Percentiles rank a stretch among this genome's conserved stretches.
These are phyloP conservation scores for Diaporthe ampelina DNA, from an alignment of 2,329 filamentous ascomycete species.

Conservation along the genomic window DNA sequence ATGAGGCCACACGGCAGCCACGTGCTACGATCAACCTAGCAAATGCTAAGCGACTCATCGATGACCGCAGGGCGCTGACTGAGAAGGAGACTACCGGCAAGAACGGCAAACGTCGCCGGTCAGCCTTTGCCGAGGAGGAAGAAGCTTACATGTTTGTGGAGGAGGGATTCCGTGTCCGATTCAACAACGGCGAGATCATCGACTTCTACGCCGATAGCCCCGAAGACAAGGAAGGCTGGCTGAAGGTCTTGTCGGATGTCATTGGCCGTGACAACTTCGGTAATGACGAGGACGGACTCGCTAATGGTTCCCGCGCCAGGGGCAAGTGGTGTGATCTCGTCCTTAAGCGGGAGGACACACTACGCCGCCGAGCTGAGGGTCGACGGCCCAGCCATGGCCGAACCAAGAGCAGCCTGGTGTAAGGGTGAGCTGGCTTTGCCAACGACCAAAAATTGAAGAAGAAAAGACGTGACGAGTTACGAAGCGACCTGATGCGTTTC, in stretches of 20 bases:
- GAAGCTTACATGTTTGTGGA: slow-evolving; percentile 99
- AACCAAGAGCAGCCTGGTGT: slow-evolving; percentile 64
- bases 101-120: slow-evolving; percentile 86
- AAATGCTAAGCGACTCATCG: slow-evolving; percentile 93
- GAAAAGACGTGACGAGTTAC: slow-evolving; percentile 39
- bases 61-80: slow-evolving; percentile 86
- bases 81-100: slow-evolving; percentile 86
- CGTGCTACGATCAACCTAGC: slow-evolving; percentile 96
- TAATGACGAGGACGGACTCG: slow-evolving; percentile 60
- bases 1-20: slow-evolving; percentile 94
- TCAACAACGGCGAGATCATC: slow-evolving; percentile 97
- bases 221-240: slow-evolving; percentile 93
- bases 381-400: slow-evolving; percentile 63
- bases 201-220: slow-evolving; percentile 97
- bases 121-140: slow-evolving; percentile 97
- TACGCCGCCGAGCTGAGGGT: slow-evolving; percentile 68
- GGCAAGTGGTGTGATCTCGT: slow-evolving; percentile 78
- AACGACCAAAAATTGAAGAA: background rate
- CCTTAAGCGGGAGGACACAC: slow-evolving; percentile 72
- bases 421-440: slow-evolving; percentile 37
- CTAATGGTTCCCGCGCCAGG: slow-evolving; percentile 56
- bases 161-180: slow-evolving; percentile 98
- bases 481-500: slow-evolving; percentile 32
- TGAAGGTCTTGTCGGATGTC: slow-evolving; percentile 85
- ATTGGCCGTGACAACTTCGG: slow-evolving; percentile 68